Percentiles rank a stretch among this genome's conserved stretches.
These are phyloP conservation scores for Pseudogymnoascus destructans DNA, from an alignment of 2,329 filamentous ascomycete genomes.

Conservation along the genomic window DNA sequence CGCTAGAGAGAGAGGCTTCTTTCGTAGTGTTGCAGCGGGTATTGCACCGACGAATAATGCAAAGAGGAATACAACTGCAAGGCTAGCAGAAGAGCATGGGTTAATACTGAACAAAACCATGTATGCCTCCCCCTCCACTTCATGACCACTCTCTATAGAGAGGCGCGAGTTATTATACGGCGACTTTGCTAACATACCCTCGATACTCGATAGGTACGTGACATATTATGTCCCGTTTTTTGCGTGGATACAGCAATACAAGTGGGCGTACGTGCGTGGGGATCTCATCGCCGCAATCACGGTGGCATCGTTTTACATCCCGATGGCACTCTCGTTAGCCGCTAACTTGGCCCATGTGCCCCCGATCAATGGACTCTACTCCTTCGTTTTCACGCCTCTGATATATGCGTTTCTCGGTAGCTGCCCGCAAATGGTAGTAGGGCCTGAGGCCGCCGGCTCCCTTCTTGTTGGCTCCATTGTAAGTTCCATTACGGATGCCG, in stretches of 20 bases:
- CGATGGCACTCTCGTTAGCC: slow-evolving; percentile 88
- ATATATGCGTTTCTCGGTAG: slow-evolving; percentile 86
- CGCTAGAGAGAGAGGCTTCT: slow-evolving; percentile 17
- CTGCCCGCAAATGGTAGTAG: slow-evolving; percentile 85
- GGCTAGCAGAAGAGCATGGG: slow-evolving; percentile 18
- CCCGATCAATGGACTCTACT: slow-evolving; percentile 85
- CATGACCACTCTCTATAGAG: neutral
- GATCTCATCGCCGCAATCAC: slow-evolving; percentile 82
- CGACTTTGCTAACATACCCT: slow-evolving; percentile 13
- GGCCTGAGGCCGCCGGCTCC: slow-evolving; percentile 87
- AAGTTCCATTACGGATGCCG: slow-evolving; percentile 50
- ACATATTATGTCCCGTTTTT: slow-evolving; percentile 87
- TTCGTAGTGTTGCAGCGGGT: slow-evolving; percentile 11
- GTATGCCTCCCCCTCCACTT: slow-evolving; percentile 34
- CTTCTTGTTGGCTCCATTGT: slow-evolving; percentile 81
- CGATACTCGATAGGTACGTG: slow-evolving; percentile 54
- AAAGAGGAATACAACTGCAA: slow-evolving; percentile 18
- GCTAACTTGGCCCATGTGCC: slow-evolving; percentile 87
- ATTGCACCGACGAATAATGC: slow-evolving; percentile 15
- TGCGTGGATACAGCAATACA: slow-evolving; percentile 84
- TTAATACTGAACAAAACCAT: slow-evolving; percentile 39
- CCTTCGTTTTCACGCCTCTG: slow-evolving; percentile 84
- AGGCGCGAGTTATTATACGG: neutral
- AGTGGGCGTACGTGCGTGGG: slow-evolving; percentile 65
- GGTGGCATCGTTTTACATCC: slow-evolving; percentile 97